Evolutionary conservation across 2,329 filamentous ascomycete genomes (phyloP).

Genomic region (Sordariomycetes sp.): DNA sequence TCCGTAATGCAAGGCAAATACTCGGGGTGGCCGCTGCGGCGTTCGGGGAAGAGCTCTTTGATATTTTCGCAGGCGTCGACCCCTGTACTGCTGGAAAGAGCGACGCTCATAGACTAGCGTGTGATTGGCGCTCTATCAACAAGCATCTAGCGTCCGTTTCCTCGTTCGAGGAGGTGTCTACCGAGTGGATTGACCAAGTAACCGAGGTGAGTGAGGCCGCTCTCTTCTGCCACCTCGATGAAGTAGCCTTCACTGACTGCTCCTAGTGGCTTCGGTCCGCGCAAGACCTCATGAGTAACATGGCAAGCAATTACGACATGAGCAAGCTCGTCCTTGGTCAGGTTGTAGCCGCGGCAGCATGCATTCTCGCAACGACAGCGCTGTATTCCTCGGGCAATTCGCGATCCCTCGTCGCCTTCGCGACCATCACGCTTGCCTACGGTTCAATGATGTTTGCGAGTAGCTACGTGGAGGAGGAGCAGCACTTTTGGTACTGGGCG

Average conservation of each 20-base stretch:
- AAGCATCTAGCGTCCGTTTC: neutral
- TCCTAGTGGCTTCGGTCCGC: slow-evolving; percentile 51
- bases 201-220: neutral
- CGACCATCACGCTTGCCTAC: slow-evolving; percentile 47
- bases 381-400: slow-evolving; percentile 7
- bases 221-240: neutral
- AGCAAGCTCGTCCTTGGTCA: slow-evolving; percentile 39
- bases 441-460: slow-evolving; percentile 92
- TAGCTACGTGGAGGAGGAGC: slow-evolving; percentile 96
- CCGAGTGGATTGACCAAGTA: neutral
- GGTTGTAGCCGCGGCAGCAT: slow-evolving; percentile 19
- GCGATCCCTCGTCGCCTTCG: slow-evolving; percentile 24
- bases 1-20: slow-evolving; percentile 72
- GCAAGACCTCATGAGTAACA: slow-evolving; percentile 71
- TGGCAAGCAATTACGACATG: slow-evolving; percentile 86
- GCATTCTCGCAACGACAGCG: slow-evolving; percentile 24
- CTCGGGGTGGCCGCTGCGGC: slow-evolving; percentile 62
- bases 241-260: neutral
- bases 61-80: neutral
- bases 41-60: slow-evolving; percentile 35
- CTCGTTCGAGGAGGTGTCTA: neutral
- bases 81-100: slow-evolving; percentile 2
- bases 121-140: slow-evolving; percentile 43
- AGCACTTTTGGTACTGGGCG: slow-evolving; percentile 97
- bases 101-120: slow-evolving; percentile 47